Evolutionary conservation across 23 red algal genomes (phyloP), one percentile per base, ranked within the genome.

Genomic region (Pyropia yezoensis): DNA sequence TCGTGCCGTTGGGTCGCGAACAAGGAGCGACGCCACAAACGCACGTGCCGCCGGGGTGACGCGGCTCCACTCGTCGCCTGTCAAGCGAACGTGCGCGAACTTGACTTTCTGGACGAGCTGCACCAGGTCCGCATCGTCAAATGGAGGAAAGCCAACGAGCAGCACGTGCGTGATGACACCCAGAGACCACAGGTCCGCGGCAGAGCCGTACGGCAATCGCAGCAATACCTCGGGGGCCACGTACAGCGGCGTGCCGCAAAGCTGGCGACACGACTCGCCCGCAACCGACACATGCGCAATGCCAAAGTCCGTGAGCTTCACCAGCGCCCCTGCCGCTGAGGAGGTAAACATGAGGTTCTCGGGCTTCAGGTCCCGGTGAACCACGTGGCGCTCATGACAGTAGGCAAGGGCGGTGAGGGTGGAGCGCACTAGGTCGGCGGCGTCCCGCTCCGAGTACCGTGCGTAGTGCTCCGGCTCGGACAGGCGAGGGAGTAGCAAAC

Each of bases 331-430:
- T 39, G 28, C 45, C 49, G 57, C 71, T 6, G 74, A 33, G 14
- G 75, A 65, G 17, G 66, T 73, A 75, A 76, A 84, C 56, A 95
- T 30, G 47, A 95, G 61, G 57, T 95, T 95, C 68, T 95, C 90
- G 17, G 90, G 90, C 61, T 95, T 95, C 55, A 95, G 69, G 62
- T 95, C 90, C 64, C 90, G 81, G 53, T 95, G 90, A 18, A 83
- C 74, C 65, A 95, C 78, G 1, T 79, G 70, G 21, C 70, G 53
- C 17, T 50, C 52, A 29, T 95, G 80, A 27, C 76, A 52, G 75
- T 95, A 73, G 3, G 67, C 75, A 0, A 95, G 73, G 14, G 73
- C 74, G 33, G 69, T 57, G n/a, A 79, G 24, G 67, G 86, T 70
- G 27, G 49, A 27, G 14, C 82, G 62, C 33, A 78, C 65, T 1